Evolutionary conservation across 345 rosid genomes (phyloP), one percentile per base, ranked within the genome.

Genomic region (Kandelia obovata): DNA sequence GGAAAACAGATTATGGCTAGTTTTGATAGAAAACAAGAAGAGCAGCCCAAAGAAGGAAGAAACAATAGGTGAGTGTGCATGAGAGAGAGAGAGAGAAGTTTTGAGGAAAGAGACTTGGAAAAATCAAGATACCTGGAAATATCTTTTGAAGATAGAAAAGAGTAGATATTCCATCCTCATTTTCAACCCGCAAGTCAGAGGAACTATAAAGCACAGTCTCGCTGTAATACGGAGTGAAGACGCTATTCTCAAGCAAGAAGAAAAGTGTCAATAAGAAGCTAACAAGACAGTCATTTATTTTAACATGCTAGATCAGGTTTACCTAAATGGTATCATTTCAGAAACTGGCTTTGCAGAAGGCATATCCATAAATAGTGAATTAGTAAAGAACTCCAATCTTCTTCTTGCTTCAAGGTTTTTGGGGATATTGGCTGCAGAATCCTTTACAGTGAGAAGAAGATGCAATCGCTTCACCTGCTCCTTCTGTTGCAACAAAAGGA

Each of bases 141-240:
- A 95, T 95, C 81, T 95, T 95, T 88, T 92, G 99, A 77, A 95
- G 97, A 81, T 95, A 95, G 85, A 95, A 95, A 74, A 95, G 93
- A 71, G 69, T 87, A 49, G 99, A 95, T 84, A 95, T 90, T 60
- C 99, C 99, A 83, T 95, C 99, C 85, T 95, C 99, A 79, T 95
- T 95, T 85, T 95, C 98, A 20, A 81, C 83, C 71, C 87, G 94
- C 78, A 95, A 77, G 5, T 95, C 99, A 55, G 92, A 83, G 77
- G 86, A 82, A 77, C 99, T 92, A 84, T 95, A 95, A 62, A 95
- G 83, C 64, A 95, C 99, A 64, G 99, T 95, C 88, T 95, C 99
- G 53, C 98, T 95, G 87, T 95, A 95, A 88, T 95, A 95, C 15
- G 99, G 99, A 35, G 99, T 95, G 84, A 95, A 95, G 68, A 95